Conservation (phyloP, 1,284 basidiomycete species). For the Leucoagaricus sp. region DNA sequence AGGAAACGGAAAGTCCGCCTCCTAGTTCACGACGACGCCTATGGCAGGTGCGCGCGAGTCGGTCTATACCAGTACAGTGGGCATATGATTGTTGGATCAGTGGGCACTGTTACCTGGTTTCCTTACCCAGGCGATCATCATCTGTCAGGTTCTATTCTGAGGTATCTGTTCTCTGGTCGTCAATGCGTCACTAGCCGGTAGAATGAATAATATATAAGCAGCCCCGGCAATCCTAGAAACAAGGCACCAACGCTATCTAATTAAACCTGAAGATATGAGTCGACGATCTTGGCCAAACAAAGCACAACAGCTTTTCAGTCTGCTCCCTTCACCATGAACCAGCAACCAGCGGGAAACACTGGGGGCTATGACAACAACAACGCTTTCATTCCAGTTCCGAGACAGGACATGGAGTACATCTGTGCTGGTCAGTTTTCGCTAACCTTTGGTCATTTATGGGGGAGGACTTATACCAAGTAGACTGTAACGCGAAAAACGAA, state of each 20-base stretch:
- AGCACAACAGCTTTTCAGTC: conserved; percentile 5
- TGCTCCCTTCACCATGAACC: conserved; percentile 43
- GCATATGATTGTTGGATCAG: conserved; percentile 8
- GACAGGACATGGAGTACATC: conserved; percentile 85
- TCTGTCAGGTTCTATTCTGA: conserved; percentile 1
- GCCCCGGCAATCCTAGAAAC: conserved; percentile 3
- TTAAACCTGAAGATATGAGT: background rate
- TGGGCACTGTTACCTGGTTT: conserved; percentile 9
- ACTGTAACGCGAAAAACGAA: conserved; percentile 93
- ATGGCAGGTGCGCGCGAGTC: background rate
- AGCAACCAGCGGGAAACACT: conserved; percentile 35
- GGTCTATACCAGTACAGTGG: background rate
- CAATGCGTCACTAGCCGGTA: background rate
- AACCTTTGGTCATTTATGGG: background rate
- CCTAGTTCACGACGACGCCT: background rate
- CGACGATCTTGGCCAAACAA: conserved; percentile 10
- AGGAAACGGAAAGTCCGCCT: background rate
- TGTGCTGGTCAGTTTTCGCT: conserved; percentile 76
- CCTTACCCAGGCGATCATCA: conserved; percentile 2
- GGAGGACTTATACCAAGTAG: conserved; percentile 40
- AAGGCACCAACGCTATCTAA: conserved; percentile 1
- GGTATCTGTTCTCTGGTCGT: background rate
- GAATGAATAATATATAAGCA: background rate
- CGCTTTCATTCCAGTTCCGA: conserved; percentile 37
- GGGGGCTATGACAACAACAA: conserved; percentile 19